Evolutionary conservation across 2,329 filamentous ascomycete species (phyloP), one percentile per base, ranked within the genome.

Genomic region (Daldinia sp.): DNA sequence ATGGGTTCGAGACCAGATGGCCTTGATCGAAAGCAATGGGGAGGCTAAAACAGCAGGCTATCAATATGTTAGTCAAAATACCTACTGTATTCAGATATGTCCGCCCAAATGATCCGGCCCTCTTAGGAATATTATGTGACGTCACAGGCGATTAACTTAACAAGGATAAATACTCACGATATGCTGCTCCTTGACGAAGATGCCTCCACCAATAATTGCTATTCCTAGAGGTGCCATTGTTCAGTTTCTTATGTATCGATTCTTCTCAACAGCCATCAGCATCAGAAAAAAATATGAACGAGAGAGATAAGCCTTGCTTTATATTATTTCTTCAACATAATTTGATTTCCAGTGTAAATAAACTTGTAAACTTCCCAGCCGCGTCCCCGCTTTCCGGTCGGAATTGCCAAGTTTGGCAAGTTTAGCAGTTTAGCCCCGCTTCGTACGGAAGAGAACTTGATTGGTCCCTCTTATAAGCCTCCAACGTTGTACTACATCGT

Each of bases 171-270:
- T 42, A 56, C 23, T 18, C 54, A 74, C 78, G 61, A 88, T 78
- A 72, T 87, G 86, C 71, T 86, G 80, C 76, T 87, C 85, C 71
- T 82, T 83, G 57, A 84, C 84, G 72, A 88, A 88, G 74, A 88
- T 87, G 61, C 86, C 87, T 68, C 84, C 84, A 10, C 86, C 87
- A 60, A 89, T 82, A 35, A 89, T 82, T 6, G 87, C 87, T 56
- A 89, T 81, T 56, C 84, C 83, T 57, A 86, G 79, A 28, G 81
- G 74, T 54, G 73, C 72, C 79, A 80, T 56, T 18, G 13, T 56
- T n/a, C 18, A 6, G 23, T 41, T 7, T 6, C 13, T 58, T 42
- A 57, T 37, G 62, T 54, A 46, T 53, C n/a, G 35, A 4, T 12
- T 42, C n/a, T 44, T n/a, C 1, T 33, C 7, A 10, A 35, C 12